phyloP scores from a whole-genome alignment of 805 yeast species.

The Metschnikowia gruessii region DNA sequence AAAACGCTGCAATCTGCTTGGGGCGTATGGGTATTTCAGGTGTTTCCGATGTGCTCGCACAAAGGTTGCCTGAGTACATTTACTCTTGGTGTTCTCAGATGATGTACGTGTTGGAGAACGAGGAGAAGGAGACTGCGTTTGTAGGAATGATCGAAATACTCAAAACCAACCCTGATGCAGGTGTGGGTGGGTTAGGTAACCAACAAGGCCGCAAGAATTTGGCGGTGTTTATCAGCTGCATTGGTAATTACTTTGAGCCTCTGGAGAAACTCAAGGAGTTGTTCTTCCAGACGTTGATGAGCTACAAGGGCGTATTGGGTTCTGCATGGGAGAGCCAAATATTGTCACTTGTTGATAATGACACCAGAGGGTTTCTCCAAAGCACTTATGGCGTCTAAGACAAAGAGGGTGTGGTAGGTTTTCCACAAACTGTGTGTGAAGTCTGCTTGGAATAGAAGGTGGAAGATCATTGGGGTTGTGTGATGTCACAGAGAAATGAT shows the following conservation, averaged over 20 bases:
- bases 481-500: too few species aligned
- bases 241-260: constrained; percentile 54
- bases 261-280: constrained; percentile 41
- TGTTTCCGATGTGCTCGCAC: constrained; percentile 48
- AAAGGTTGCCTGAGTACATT: constrained; percentile 56
- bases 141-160: constrained; percentile 77
- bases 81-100: constrained; percentile 70
- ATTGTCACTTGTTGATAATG: constrained; percentile 31
- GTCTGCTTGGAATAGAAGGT: too few species aligned
- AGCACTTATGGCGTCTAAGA: constrained; percentile 14
- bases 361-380: constrained; percentile 21
- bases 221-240: constrained; percentile 54
- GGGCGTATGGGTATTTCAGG: constrained; percentile 74
- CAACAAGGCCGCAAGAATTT: constrained; percentile 46
- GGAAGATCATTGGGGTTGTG: too few species aligned
- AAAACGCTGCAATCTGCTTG: constrained; percentile 84
- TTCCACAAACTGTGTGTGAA: too few species aligned
- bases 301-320: constrained; percentile 50
- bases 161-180: constrained; percentile 58
- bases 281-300: constrained; percentile 44
- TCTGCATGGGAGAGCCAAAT: constrained; percentile 35
- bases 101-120: constrained; percentile 67
- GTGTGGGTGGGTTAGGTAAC: constrained; percentile 47
- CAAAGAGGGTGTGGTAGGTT: too few species aligned
- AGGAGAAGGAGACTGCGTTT: constrained; percentile 85